These are phyloP conservation scores for Posidonia oceanica DNA, from an alignment of 116 monocot species.

Conservation along the genomic window DNA sequence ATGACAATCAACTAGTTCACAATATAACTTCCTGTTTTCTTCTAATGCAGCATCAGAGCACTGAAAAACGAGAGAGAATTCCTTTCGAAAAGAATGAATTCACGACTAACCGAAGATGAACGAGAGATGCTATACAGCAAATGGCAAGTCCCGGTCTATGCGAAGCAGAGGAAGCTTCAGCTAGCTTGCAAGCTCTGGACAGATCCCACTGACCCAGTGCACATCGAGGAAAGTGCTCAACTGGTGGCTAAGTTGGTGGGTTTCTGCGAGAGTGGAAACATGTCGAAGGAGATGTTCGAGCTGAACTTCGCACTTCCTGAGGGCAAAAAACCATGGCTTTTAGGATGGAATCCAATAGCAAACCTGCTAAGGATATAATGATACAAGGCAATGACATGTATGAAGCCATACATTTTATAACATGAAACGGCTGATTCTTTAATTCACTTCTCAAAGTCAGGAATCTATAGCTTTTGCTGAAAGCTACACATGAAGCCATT, in stretches of 20 bases:
- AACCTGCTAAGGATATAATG: conserved; percentile 22
- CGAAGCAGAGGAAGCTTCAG: conserved; percentile 80
- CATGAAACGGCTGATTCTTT: too few relatives aligned
- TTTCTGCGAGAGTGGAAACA: conserved; percentile 71
- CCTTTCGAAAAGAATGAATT: conserved; percentile 51
- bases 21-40: too few relatives aligned
- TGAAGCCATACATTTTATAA: too few relatives aligned
- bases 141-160: conserved; percentile 59
- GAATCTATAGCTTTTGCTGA: too few relatives aligned
- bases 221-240: conserved; percentile 84
- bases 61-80: conserved; percentile 75
- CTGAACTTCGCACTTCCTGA: conserved; percentile 63
- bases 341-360: conserved; percentile 51
- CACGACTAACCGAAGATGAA: conserved; percentile 68
- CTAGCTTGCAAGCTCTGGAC: conserved; percentile 78
- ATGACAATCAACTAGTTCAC: too few relatives aligned
- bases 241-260: conserved; percentile 80
- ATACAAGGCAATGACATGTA: too few relatives aligned
- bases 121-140: conserved; percentile 51
- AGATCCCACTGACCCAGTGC: conserved; percentile 40
- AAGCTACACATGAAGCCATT: too few relatives aligned
- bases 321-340: conserved; percentile 49
- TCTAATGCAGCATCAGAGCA: conserved; percentile 41
- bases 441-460: too few relatives aligned
- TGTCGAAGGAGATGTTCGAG: conserved; percentile 89